Base-by-base conservation (phyloP, 352 stramenopile genomes). In the Phytopythium boreale region DNA sequence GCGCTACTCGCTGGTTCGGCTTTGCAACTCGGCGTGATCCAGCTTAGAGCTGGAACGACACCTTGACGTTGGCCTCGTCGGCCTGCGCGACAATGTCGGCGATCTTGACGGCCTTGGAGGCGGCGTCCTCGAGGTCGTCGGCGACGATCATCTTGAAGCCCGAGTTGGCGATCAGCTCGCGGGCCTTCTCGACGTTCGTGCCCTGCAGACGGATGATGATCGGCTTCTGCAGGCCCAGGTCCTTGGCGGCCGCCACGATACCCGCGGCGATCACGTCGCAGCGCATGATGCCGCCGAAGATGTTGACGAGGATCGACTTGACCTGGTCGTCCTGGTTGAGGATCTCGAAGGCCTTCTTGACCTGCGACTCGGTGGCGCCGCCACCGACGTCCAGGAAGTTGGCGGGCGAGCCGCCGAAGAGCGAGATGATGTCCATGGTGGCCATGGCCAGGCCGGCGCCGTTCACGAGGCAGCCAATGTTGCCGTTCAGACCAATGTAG, bases 391-490 rank as follows among this genome's bases (percentile, higher is more conserved):
- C 97, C 66, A 99, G 88, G 85, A 99, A 99, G 88, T 99, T 99
- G 62, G 97, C 97, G 39, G 97, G 97, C 39, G 80, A 88, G 57
- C 97, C 97, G 66, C 97, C 97, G 75, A 98, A 98, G 51, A 99
- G 81, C 74, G 98, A 97, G 82, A 99, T 99, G 74, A 99, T 99
- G 76, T 99, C 97, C 97, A 99, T 99, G 26, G 97, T 99, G 49
- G 92, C 88, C 97, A 99, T 99, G 69, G 97, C 97, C 43, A 99
- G 82, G 74, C 97, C 97, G 34, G 97, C 97, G 62, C 97, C 97
- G 80, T 99, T 99, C 43, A 99, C 97, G 79, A 99, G 98, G 83
- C 98, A 99, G 60, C 98, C 98, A 71, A 99, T 99, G 76, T 98
- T 98, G 61, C 98, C 97, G 71, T 98, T 95, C n/a, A 99, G 84